Evolutionary conservation across 495 filamentous ascomycete genomes (phyloP).

Genomic region (Rhypophila decipiens): DNA sequence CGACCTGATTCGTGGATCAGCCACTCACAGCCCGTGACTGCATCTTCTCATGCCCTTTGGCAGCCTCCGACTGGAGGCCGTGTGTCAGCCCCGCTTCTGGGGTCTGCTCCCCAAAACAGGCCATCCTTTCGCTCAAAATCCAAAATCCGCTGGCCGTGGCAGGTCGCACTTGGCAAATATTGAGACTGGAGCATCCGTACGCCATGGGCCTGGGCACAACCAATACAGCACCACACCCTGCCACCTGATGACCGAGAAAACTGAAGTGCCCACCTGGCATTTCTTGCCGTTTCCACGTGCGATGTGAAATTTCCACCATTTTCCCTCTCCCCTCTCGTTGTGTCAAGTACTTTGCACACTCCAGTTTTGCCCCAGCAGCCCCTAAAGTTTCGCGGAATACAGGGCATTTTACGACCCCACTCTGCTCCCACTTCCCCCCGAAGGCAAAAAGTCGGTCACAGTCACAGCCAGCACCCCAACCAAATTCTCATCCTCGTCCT

Average conservation of each 20-base stretch:
- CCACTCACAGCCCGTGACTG: neutral
- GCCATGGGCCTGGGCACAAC: too few species aligned
- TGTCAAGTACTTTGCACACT: too few species aligned
- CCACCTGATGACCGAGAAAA: too few species aligned
- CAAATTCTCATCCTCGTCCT: slow-evolving; percentile 12
- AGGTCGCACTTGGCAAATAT: neutral
- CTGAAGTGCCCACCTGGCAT: too few species aligned
- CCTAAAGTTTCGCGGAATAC: neutral
- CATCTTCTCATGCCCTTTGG: slow-evolving; percentile 8
- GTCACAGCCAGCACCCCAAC: slow-evolving; percentile 13
- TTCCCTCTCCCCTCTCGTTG: too few species aligned
- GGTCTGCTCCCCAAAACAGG: slow-evolving; percentile 1
- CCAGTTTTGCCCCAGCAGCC: too few species aligned
- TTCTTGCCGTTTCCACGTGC: too few species aligned
- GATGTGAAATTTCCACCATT: too few species aligned
- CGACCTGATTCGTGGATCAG: neutral
- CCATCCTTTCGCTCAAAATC: neutral
- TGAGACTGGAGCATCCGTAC: too few species aligned
- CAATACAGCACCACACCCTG: too few species aligned
- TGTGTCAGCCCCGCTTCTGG: slow-evolving; percentile 15
- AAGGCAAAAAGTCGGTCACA: neutral
- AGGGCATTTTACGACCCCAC: too few species aligned
- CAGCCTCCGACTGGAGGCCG: slow-evolving; percentile 15
- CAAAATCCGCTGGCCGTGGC: neutral
- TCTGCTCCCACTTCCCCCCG: slow-evolving; percentile 4